Evolutionary conservation across 176 grass and related monocot species (phyloP).

Genomic region (Bromus sterilis): DNA sequence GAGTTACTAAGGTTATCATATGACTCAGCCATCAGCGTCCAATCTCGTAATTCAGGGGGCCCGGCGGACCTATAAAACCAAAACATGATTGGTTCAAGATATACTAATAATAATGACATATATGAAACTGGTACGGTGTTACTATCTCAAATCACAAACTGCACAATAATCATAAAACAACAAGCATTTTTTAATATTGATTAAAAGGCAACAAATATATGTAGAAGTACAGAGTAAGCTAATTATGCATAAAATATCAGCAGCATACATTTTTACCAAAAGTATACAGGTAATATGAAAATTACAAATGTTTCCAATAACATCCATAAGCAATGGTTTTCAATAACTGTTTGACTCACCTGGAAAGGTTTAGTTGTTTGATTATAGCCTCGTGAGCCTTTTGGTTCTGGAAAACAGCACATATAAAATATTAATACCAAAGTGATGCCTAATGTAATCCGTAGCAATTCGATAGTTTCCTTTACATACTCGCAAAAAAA

Average conservation of each 20-base stretch:
- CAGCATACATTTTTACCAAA: neutral
- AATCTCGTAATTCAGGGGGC: slow-evolving; percentile 61
- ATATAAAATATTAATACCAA: neutral
- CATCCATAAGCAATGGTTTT: neutral
- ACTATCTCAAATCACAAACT: neutral
- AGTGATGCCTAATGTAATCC: neutral
- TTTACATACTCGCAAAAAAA: too few species aligned
- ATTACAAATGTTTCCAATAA: neutral
- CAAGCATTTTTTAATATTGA: slow-evolving; percentile 26
- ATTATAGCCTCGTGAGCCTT: slow-evolving; percentile 88
- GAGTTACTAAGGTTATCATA: slow-evolving; percentile 75
- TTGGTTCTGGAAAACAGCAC: slow-evolving; percentile 72
- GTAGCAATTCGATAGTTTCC: neutral
- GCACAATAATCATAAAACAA: neutral
- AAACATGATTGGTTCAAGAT: neutral
- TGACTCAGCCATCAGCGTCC: slow-evolving; percentile 80
- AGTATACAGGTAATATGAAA: neutral
- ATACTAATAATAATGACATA: neutral
- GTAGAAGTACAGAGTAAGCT: neutral
- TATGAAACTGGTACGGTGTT: neutral
- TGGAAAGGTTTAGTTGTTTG: slow-evolving; percentile 76
- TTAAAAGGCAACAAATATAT: neutral
- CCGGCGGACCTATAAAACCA: slow-evolving; percentile 50
- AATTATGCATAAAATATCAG: neutral
- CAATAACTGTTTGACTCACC: slow-evolving; percentile 38